Evolutionary conservation across 1,139 yeast genomes (phyloP).

Genomic region (Geotrichum australiense): DNA sequence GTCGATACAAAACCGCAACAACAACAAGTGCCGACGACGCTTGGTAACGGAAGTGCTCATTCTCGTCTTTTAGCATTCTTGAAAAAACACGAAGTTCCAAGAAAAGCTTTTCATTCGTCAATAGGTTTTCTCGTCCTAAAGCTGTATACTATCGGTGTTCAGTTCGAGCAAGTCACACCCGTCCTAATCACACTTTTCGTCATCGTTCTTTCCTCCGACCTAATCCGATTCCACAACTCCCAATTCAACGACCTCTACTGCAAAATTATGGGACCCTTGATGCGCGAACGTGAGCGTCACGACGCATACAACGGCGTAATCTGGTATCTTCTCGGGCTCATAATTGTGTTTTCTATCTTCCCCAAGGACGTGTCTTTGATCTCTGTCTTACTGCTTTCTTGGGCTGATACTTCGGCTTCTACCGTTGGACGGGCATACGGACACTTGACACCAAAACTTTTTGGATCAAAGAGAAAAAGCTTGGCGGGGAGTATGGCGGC

Average conservation of each 20-base stretch:
- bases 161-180: slow-evolving; percentile 49
- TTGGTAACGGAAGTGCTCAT: slow-evolving; percentile 31
- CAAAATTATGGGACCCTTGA: slow-evolving; percentile 62
- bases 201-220: slow-evolving; percentile 56
- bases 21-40: no score
- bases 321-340: slow-evolving; percentile 75
- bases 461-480: slow-evolving; percentile 54
- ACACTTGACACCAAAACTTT: slow-evolving; percentile 69
- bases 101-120: slow-evolving; percentile 80
- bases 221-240: slow-evolving; percentile 55
- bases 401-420: slow-evolving; percentile 98
- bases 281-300: slow-evolving; percentile 69
- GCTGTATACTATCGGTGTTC: slow-evolving; percentile 58
- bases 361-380: slow-evolving; percentile 78
- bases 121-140: slow-evolving; percentile 76
- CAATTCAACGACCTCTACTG: slow-evolving; percentile 60
- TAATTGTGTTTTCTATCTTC: slow-evolving; percentile 58
- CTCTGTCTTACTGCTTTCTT: slow-evolving; percentile 72
- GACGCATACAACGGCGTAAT: slow-evolving; percentile 68
- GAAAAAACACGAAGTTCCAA: slow-evolving; percentile 77
- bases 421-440: slow-evolving; percentile 85
- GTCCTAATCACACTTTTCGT: slow-evolving; percentile 47
- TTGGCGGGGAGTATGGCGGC: slow-evolving; percentile 89
- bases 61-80: slow-evolving; percentile 45
- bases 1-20: no score